These are phyloP conservation scores for Penicillium digitatum DNA, from an alignment of 2,329 filamentous ascomycete genomes.

Conservation along the genomic window DNA sequence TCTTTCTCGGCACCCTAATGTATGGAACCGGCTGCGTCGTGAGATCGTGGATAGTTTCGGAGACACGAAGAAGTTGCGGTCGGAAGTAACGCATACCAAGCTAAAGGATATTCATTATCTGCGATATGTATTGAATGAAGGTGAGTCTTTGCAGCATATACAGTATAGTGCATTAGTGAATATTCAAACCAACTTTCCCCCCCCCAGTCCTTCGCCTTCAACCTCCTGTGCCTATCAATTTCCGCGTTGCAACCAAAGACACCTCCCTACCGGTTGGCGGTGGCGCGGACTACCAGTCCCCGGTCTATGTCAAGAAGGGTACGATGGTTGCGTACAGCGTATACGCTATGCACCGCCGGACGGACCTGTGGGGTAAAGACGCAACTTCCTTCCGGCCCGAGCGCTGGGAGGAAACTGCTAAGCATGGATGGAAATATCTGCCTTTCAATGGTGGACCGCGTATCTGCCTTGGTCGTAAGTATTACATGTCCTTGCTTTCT, in stretches of 20 bases:
- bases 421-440: slow-evolving; percentile 37
- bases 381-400: slow-evolving; percentile 48
- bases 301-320: slow-evolving; percentile 63
- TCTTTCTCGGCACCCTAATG: slow-evolving; percentile 40
- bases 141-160: slow-evolving; percentile 11
- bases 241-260: slow-evolving; percentile 39
- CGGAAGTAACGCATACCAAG: slow-evolving; percentile 42
- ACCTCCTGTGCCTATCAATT: slow-evolving; percentile 47
- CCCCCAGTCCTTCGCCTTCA: slow-evolving; percentile 41
- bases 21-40: slow-evolving; percentile 37
- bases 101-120: slow-evolving; percentile 43
- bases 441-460: slow-evolving; percentile 41
- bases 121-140: slow-evolving; percentile 40
- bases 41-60: slow-evolving; percentile 42
- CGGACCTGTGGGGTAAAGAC: slow-evolving; percentile 46
- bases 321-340: slow-evolving; percentile 64
- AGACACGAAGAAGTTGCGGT: slow-evolving; percentile 33
- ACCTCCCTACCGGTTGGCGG: slow-evolving; percentile 52
- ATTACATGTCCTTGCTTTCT: neutral
- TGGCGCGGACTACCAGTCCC: slow-evolving; percentile 56
- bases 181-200: neutral
- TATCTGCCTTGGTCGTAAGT: slow-evolving; percentile 41
- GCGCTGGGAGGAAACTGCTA: slow-evolving; percentile 45
- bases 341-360: slow-evolving; percentile 68
- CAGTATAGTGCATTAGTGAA: neutral